phyloP scores from a whole-genome alignment of 1,284 basidiomycete genomes.

The Cystobasidiaceae sp. region DNA sequence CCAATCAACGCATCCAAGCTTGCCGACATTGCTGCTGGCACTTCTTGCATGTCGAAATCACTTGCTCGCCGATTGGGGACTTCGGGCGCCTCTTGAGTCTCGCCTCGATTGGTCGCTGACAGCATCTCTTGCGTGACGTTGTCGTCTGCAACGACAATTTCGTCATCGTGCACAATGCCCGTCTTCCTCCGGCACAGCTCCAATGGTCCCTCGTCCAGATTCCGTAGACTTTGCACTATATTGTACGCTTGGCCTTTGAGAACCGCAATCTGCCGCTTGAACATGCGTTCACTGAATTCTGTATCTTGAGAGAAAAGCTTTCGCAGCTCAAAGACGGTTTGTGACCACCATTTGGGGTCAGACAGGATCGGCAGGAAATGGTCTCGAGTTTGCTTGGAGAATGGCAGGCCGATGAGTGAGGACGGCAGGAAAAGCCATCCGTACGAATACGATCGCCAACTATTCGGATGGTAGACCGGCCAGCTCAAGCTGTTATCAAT shows the following conservation, averaged over 20 bases:
- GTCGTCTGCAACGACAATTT: conserved; percentile 67
- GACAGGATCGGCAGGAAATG: conserved; percentile 77
- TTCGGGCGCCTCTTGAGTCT: background rate
- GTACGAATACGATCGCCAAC: conserved; percentile 84
- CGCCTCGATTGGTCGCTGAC: background rate
- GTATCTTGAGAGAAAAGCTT: conserved; percentile 73
- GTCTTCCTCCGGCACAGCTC: conserved; percentile 73
- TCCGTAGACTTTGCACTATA: conserved; percentile 72
- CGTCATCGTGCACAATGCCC: conserved; percentile 75
- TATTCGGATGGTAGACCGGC: conserved; percentile 64
- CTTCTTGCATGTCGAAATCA: background rate
- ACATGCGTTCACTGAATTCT: conserved; percentile 52
- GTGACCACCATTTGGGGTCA: conserved; percentile 81
- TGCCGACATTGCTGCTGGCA: background rate
- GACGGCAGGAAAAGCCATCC: conserved; percentile 87
- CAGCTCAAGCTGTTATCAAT: conserved; percentile 92
- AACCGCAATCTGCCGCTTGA: conserved; percentile 74
- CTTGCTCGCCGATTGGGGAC: background rate
- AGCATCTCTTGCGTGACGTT: conserved; percentile 48
- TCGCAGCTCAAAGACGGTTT: conserved; percentile 70
- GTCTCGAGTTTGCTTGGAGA: conserved; percentile 70
- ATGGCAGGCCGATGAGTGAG: conserved; percentile 72
- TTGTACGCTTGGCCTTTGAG: conserved; percentile 90
- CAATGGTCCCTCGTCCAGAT: conserved; percentile 61
- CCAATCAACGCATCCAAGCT: conserved; percentile 1